Conservation (phyloP, 805 yeast species). For the Scheffersomyces coipomensis region DNA sequence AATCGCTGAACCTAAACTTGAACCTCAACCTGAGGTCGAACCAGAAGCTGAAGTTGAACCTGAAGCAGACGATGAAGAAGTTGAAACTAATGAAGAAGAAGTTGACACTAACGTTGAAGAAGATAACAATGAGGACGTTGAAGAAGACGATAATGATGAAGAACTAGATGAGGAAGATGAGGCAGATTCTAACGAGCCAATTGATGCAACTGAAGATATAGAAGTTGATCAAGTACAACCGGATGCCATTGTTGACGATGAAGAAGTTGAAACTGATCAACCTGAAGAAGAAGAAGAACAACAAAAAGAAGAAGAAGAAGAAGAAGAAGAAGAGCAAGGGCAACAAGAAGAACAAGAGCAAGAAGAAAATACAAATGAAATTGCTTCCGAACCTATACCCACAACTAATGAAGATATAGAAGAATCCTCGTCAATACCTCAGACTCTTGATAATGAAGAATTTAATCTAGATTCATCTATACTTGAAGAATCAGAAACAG, state of each 20-base stretch:
- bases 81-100: constrained; percentile 3
- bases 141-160: constrained; percentile 1
- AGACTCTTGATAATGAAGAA: too few species aligned
- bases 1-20: background rate
- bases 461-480: too few species aligned
- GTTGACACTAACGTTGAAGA: background rate
- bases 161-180: constrained; percentile 5
- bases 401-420: too few species aligned
- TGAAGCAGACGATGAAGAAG: constrained; percentile 3
- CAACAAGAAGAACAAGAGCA: background rate
- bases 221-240: background rate
- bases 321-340: background rate
- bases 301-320: background rate
- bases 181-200: background rate
- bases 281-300: background rate
- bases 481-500: too few species aligned
- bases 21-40: background rate
- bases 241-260: background rate
- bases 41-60: constrained; percentile 2
- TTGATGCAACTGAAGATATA: too few species aligned
- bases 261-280: background rate
- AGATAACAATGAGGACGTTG: background rate
- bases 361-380: background rate
- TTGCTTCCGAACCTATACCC: too few species aligned
- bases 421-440: too few species aligned